Conservation (phyloP, 495 filamentous ascomycete genomes). For the Hyaloscypha bicolor region DNA sequence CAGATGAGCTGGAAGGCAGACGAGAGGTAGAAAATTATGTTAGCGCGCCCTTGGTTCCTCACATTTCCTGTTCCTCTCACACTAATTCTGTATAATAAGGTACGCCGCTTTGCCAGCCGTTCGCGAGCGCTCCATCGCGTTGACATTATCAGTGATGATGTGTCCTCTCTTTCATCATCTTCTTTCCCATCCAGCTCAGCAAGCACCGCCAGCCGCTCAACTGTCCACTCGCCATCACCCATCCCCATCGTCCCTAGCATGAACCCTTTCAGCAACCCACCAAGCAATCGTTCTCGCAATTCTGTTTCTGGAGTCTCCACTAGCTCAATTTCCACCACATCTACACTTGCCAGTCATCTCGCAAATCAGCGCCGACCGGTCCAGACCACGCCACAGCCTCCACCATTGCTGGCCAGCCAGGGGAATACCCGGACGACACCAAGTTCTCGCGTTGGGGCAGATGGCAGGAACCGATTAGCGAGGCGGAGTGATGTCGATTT, state of each 20-base stretch:
- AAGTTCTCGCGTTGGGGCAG: neutral
- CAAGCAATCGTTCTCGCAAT: neutral
- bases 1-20: slow-evolving; percentile 14
- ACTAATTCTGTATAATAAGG: slow-evolving; percentile 2
- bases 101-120: slow-evolving; percentile 14
- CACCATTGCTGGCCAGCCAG: slow-evolving; percentile 5
- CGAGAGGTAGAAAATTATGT: slow-evolving; percentile 22
- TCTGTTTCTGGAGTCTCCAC: neutral
- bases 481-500: neutral
- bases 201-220: neutral
- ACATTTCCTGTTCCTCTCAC: neutral
- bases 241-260: neutral
- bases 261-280: slow-evolving; percentile 6
- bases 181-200: slow-evolving; percentile 1
- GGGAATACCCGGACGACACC: neutral
- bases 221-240: neutral
- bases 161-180: slow-evolving; percentile 17
- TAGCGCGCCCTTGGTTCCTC: neutral
- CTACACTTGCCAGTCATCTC: slow-evolving; percentile 2
- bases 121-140: slow-evolving; percentile 10
- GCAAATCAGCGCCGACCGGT: slow-evolving; percentile 7
- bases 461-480: neutral
- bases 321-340: slow-evolving; percentile 8
- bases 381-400: too few species aligned
- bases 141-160: slow-evolving; percentile 18